Percentiles rank a stretch among this genome's conserved stretches.
phyloP scores from a whole-genome alignment of 371 early-diverging fungal species.

The Syncephalastrum racemosum region DNA sequence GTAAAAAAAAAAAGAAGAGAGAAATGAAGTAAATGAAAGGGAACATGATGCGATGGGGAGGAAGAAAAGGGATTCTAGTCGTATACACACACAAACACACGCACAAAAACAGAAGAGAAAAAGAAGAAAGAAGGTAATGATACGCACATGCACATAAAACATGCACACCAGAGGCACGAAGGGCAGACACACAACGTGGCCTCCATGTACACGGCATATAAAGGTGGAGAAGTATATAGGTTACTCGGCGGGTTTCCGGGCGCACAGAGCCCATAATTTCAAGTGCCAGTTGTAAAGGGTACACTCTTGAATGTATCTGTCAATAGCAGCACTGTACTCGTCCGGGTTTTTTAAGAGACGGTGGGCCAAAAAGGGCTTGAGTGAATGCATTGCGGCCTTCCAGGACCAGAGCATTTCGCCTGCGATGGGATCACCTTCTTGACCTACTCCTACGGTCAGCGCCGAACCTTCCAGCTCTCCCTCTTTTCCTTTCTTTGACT shows the following conservation, averaged over 20 bases:
- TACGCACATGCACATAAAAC: not conserved
- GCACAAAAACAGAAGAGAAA: not conserved
- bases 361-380: constrained; percentile 33
- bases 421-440: constrained; percentile 29
- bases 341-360: constrained; percentile 23
- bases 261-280: constrained; percentile 29
- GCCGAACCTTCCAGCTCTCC: not conserved
- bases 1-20: constrained; percentile 2
- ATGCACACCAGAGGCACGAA: no score
- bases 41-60: not conserved
- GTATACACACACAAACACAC: constrained; percentile 1
- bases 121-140: not conserved
- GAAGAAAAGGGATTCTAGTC: constrained; percentile 2
- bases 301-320: constrained; percentile 37
- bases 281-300: constrained; percentile 31
- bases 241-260: constrained; percentile 21
- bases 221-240: no score
- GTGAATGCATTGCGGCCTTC: constrained; percentile 34
- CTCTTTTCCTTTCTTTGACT: not conserved
- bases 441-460: constrained; percentile 14
- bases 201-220: no score
- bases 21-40: constrained; percentile 1
- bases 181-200: no score
- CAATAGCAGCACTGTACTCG: constrained; percentile 22
- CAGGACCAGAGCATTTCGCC: constrained; percentile 43